Percentiles rank a stretch among this genome's conserved stretches.
Conservation (phyloP, 257 asterid genomes). For the Vinca minor region DNA sequence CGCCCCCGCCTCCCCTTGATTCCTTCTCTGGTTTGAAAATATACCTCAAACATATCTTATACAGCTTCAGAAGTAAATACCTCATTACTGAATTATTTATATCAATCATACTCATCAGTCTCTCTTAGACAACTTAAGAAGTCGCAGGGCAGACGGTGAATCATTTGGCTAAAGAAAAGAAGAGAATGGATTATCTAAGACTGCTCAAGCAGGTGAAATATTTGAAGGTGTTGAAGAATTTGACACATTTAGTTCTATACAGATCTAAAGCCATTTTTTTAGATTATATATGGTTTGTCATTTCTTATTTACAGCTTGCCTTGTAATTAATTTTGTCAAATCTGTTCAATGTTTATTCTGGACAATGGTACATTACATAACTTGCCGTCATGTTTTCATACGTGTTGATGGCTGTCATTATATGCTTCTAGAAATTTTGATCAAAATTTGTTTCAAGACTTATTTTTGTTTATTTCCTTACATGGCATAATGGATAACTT, state of each 20-base stretch:
- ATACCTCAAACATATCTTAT: not conserved
- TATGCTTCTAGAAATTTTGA: not conserved
- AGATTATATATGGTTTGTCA: not conserved
- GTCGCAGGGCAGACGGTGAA: not conserved
- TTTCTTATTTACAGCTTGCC: not conserved
- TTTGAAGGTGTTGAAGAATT: not conserved
- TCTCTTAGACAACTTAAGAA: too few relatives aligned
- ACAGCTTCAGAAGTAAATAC: not conserved
- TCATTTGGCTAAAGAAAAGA: not conserved
- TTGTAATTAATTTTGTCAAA: not conserved
- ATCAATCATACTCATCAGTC: not conserved
- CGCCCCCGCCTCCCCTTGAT: too few relatives aligned
- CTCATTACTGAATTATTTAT: not conserved
- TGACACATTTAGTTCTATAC: not conserved
- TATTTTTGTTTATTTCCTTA: constrained; percentile 1
- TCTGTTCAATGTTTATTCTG: not conserved
- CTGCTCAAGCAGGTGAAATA: not conserved
- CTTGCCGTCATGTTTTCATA: not conserved
- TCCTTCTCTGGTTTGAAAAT: too few relatives aligned
- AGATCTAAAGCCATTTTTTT: too few relatives aligned
- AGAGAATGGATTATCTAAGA: not conserved
- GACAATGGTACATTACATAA: not conserved
- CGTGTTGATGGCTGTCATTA: not conserved
- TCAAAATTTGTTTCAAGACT: too few relatives aligned
- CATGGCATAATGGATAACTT: too few relatives aligned